These are phyloP conservation scores for Coccomyxa sp. DNA, from an alignment of 139 green algal species.

Conservation along the genomic window DNA sequence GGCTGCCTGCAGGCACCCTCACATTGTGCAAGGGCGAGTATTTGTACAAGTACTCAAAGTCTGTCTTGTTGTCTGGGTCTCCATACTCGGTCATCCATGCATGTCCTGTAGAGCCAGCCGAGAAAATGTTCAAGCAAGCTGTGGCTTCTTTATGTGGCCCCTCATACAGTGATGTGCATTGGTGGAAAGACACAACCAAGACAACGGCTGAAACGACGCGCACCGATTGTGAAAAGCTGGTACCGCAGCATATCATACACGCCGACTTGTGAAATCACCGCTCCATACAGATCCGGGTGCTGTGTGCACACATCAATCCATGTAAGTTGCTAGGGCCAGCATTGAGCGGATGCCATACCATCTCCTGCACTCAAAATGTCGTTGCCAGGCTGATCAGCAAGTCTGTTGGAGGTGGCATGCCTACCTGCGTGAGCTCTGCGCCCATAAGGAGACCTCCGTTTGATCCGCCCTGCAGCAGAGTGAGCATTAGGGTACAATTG, in stretches of 20 bases:
- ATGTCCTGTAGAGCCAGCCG: slow-evolving; percentile 31
- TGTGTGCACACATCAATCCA: background rate
- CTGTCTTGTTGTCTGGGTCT: slow-evolving; percentile 54
- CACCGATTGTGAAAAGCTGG: slow-evolving; percentile 88
- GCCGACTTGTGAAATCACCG: slow-evolving; percentile 76
- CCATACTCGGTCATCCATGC: slow-evolving; percentile 85
- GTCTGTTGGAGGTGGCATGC: no score
- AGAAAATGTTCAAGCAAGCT: background rate
- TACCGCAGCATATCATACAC: slow-evolving; percentile 96
- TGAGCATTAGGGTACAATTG: background rate
- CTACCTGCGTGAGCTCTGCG: slow-evolving; percentile 82
- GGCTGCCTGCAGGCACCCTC: slow-evolving; percentile 36
- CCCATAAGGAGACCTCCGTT: slow-evolving; percentile 65
- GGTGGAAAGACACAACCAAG: no score
- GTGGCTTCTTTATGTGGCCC: background rate
- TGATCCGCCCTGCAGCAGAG: slow-evolving; percentile 10
- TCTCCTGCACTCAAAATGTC: no score
- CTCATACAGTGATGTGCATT: background rate
- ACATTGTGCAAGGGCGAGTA: slow-evolving; percentile 95
- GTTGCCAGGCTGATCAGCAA: no score
- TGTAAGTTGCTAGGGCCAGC: no score
- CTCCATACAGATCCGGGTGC: slow-evolving; percentile 80
- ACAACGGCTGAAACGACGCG: background rate
- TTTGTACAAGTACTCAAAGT: slow-evolving; percentile 66
- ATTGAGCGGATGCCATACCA: no score